Base-by-base conservation (phyloP, 2,329 filamentous ascomycete genomes). In the Colletotrichum siamense region DNA sequence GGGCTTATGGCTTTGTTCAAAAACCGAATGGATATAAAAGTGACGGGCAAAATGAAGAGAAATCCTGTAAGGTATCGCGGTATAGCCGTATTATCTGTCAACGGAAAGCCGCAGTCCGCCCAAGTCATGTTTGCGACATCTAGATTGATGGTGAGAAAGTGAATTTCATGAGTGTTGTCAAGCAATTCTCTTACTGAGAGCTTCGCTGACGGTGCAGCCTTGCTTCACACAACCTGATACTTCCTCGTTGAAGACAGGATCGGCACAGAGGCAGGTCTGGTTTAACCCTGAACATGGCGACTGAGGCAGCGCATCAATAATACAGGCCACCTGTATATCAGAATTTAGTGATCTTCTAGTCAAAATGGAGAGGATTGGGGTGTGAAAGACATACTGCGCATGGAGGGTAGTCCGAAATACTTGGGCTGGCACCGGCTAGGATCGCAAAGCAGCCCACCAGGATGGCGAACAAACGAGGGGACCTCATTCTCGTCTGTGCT, bases 221-320 rank as follows among this genome's bases (percentile, higher is more conserved):
- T 15, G 15, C 24, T 22, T 67, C 15, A 72, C 28, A 24, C 69
- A 72, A 5, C 22, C 62, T 4, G 16, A 22, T 5, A 72, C 69
- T 18, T 28, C 16, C 15, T 39, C 22, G 32, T 39, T 67, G 30
- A 66, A 72, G 2, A 26, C 15, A 0, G 49, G 8, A 7, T 67
- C 62, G 15, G 44, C 44, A 18, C 69, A 72, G 15, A 72, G 69
- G 39, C 69, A 67, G 5, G 69, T 44, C 26, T 66, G 69, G 24
- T 72, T 59, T 9, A 57, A 4, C 2, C 49, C 32, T 10, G 22
- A 39, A 5, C 69, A 72, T 12, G 62, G 26, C 13, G 69, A 72
- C 22, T 72, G 62, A 16, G 62, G 69, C 12, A 72, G 39, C 8
- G 44, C 62, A 12, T 71, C 28, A 8, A 65, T 10, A 4, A 71